Conservation (phyloP, 1,284 basidiomycete genomes). For the Takashimella koratensis region DNA sequence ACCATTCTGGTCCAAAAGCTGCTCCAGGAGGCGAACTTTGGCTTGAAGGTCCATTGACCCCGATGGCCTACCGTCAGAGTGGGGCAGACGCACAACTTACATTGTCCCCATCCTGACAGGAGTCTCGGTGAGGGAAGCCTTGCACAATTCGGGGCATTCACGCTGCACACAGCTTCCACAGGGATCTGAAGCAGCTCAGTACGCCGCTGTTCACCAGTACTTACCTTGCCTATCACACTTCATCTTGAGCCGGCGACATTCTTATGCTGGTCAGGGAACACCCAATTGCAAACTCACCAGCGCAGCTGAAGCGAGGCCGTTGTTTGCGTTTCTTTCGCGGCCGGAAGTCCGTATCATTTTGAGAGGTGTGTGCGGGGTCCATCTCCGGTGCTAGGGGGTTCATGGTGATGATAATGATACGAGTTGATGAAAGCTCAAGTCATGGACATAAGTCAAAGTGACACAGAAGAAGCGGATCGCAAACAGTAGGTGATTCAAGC, state of each 20-base stretch:
- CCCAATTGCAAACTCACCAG: neutral
- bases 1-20: neutral
- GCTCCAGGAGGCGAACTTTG: neutral
- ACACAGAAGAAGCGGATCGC: too few relatives aligned
- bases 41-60: neutral
- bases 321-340: neutral
- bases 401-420: neutral
- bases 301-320: slow-evolving; percentile 2
- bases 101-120: too few relatives aligned
- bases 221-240: neutral
- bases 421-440: too few relatives aligned
- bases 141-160: slow-evolving; percentile 7
- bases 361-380: neutral
- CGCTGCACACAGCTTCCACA: slow-evolving; percentile 11
- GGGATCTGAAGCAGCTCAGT: too few relatives aligned
- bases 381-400: neutral
- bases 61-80: neutral
- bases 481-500: neutral
- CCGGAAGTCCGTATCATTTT: neutral
- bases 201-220: too few relatives aligned
- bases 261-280: neutral
- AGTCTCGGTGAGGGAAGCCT: too few relatives aligned
- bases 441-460: too few relatives aligned
- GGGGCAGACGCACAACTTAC: too few relatives aligned
- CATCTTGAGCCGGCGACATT: neutral